Conservation (phyloP, 2,329 filamentous ascomycete genomes). For the Blastomyces percursus region DNA sequence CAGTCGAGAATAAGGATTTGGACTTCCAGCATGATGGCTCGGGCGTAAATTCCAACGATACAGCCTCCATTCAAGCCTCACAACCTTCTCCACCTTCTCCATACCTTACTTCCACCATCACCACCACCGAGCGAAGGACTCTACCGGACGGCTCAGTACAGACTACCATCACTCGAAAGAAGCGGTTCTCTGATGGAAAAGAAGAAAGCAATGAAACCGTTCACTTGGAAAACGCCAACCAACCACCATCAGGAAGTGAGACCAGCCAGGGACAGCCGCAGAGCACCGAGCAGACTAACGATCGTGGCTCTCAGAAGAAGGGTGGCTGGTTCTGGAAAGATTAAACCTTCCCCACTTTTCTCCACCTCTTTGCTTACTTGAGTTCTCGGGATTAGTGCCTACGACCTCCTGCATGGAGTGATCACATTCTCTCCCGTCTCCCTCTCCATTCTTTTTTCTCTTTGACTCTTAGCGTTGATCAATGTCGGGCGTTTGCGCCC, state of each 20-base stretch:
- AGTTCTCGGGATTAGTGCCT: neutral
- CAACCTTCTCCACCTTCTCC: neutral
- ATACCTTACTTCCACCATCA: slow-evolving; percentile 44
- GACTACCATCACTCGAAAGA: slow-evolving; percentile 47
- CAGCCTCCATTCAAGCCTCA: neutral
- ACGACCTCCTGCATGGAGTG: neutral
- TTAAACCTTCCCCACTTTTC: slow-evolving; percentile 11
- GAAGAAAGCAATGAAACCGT: slow-evolving; percentile 47
- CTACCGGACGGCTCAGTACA: slow-evolving; percentile 48
- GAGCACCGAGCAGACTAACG: neutral
- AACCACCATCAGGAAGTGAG: neutral
- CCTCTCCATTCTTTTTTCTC: neutral
- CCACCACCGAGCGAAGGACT: slow-evolving; percentile 45
- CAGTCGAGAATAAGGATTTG: slow-evolving; percentile 10
- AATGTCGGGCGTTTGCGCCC: neutral
- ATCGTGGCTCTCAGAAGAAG: neutral
- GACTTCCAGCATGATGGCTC: neutral
- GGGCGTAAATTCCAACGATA: neutral
- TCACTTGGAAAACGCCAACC: slow-evolving; percentile 3
- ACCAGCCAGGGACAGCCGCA: neutral
- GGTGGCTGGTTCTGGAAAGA: slow-evolving; percentile 32
- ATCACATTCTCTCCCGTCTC: neutral
- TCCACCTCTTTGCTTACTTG: neutral
- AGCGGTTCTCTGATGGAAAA: slow-evolving; percentile 48
- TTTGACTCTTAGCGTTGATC: slow-evolving; percentile 1